Evolutionary conservation across 208 protist genomes (phyloP), one percentile per base, ranked within the genome.

Genomic region (Leishmania amazonensis): DNA sequence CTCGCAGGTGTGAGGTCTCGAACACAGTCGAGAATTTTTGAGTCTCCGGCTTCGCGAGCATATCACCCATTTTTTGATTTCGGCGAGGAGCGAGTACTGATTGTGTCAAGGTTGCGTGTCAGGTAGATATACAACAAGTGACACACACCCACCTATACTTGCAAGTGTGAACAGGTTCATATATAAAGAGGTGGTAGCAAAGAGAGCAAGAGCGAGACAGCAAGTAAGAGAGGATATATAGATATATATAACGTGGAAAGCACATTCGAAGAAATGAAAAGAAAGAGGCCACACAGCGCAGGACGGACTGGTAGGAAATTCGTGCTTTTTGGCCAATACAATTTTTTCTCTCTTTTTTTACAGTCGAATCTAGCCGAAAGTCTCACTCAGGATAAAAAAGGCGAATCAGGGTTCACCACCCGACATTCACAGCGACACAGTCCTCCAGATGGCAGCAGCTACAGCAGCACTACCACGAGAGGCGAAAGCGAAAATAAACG

Each of bases 1-100:
- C 94, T 76, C 87, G 87, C 9, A 97, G 75, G 81, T 95, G 91
- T 15, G 88, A 90, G 8, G 95, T 98, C 79, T 98, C 90, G 81
- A 96, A 96, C 15, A 92, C 90, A 24, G 92, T 96, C 35, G 96
- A 96, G 71, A 96, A 93, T 81, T 98, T 98, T 75, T 98, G 94
- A 53, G 89, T 96, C 57, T 97, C 91, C 31, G 96, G 96, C 76
- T 96, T 97, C 11, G 91, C 89, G 4, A 98, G 84, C 82, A 93
- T 97, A 82, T 98, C 90, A 80, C 91, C 85, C 93, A 96, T 96
- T 85, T 89, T 86, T 57, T 40, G 77, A 54, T 51, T 11, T 35
- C n/a, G 24, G 51, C 1, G 42, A 75, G 71, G 51, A 79, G 51
- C 35, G 76, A 64, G 78, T 78, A 42, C 40, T 83, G 47, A 80